These are phyloP conservation scores for Diaporthe citrichinensis DNA, from an alignment of 2,329 filamentous ascomycete genomes.

Conservation along the genomic window DNA sequence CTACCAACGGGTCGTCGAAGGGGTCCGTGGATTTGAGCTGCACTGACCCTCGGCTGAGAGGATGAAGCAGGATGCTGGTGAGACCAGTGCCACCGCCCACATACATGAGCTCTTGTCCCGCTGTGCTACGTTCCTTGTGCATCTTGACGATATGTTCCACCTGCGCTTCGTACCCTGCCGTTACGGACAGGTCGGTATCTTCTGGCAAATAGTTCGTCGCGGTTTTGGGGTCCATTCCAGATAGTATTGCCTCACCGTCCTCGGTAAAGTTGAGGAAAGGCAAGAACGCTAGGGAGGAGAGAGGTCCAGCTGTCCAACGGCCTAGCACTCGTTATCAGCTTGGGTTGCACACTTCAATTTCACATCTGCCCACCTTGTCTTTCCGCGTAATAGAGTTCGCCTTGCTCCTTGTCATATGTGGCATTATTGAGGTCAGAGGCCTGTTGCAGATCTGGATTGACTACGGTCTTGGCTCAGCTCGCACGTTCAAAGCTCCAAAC, in stretches of 20 bases:
- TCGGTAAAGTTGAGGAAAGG: neutral
- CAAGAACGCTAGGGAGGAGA: neutral
- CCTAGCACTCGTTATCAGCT: neutral
- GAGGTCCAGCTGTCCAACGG: constrained; percentile 1
- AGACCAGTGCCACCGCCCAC: neutral
- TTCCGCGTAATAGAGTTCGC: constrained; percentile 10
- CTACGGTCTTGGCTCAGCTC: neutral
- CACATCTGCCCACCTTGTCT: neutral
- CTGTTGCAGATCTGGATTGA: neutral
- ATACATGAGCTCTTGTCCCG: neutral
- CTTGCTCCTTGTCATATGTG: neutral
- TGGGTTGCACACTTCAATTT: neutral
- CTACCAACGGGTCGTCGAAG: constrained; percentile 61
- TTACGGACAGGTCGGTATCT: neutral
- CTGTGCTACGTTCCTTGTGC: constrained; percentile 4
- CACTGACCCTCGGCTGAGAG: constrained; percentile 28
- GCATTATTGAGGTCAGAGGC: constrained; percentile 1
- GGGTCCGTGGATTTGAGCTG: constrained; percentile 58
- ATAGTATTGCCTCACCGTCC: neutral
- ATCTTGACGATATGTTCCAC: constrained; percentile 3
- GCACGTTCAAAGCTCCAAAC: neutral
- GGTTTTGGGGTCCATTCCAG: neutral
- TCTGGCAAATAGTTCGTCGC: neutral
- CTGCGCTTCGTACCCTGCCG: neutral
- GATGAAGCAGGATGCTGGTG: constrained; percentile 20